Conservation (phyloP, 345 rosid genomes). For the Salix viminalis region DNA sequence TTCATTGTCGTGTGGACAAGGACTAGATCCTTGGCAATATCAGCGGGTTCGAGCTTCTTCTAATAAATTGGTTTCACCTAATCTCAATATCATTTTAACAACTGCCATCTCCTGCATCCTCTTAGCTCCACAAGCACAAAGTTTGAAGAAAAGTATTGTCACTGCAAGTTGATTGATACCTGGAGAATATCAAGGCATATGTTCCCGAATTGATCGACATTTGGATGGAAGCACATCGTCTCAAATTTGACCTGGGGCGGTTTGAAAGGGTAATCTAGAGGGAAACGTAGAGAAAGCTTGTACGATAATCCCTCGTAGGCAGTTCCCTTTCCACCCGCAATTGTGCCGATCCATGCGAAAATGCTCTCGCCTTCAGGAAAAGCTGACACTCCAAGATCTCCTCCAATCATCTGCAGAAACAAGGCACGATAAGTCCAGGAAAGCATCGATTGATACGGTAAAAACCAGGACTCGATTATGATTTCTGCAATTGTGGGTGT, state of each 20-base stretch:
- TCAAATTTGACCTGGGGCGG: constrained; percentile 32
- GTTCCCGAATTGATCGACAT: constrained; percentile 33
- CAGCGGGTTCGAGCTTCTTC: not conserved
- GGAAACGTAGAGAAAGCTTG: constrained; percentile 25
- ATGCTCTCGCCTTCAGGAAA: constrained; percentile 32
- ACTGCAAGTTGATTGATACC: constrained; percentile 7
- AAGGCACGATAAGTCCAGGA: not conserved
- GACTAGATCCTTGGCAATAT: not conserved
- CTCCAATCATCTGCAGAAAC: constrained; percentile 25
- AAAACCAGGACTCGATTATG: not conserved
- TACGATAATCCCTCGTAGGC: constrained; percentile 24
- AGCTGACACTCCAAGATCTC: constrained; percentile 28
- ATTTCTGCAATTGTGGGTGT: not conserved
- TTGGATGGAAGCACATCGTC: constrained; percentile 29
- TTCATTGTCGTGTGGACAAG: not conserved
- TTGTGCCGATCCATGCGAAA: constrained; percentile 28
- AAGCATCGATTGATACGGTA: not conserved
- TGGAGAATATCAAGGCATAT: constrained; percentile 36
- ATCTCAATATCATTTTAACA: not conserved
- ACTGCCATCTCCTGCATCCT: not conserved
- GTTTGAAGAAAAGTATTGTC: not conserved
- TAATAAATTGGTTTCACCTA: not conserved
- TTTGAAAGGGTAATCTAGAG: constrained; percentile 27
- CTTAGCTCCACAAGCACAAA: not conserved
- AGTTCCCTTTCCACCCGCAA: constrained; percentile 27